Conservation (phyloP, 2,329 filamentous ascomycete species). For the Aspergillus neotritici region DNA sequence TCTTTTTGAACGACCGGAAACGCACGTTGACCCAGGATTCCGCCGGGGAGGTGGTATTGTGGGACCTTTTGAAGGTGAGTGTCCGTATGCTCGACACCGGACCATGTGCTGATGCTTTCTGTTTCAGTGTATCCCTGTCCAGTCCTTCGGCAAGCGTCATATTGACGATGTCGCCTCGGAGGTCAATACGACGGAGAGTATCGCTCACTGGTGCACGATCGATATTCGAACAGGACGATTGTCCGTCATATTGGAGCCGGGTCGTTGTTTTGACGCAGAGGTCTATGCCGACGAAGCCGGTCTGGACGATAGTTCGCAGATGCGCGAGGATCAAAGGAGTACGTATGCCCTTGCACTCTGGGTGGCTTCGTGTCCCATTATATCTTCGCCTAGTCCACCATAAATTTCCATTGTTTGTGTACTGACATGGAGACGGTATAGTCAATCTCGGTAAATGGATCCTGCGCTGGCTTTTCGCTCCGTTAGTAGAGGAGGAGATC, state of each 20-base stretch:
- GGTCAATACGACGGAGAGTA: conserved; percentile 80
- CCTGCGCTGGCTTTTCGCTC: conserved; percentile 82
- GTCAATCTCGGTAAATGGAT: conserved; percentile 98
- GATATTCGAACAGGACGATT: conserved; percentile 89
- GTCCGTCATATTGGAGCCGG: conserved; percentile 85
- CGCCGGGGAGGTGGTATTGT: conserved; percentile 87
- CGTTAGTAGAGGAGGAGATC: conserved; percentile 85
- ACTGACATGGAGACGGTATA: conserved; percentile 31
- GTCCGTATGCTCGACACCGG: conserved; percentile 41
- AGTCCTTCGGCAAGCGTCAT: conserved; percentile 90
- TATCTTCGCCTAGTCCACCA: not conserved
- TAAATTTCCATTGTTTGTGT: not conserved
- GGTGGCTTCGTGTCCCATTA: too few species aligned
- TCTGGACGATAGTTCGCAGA: conserved; percentile 67
- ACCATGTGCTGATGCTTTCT: conserved; percentile 9
- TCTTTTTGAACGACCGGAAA: conserved; percentile 82
- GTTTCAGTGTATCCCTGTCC: conserved; percentile 70
- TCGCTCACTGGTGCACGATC: conserved; percentile 93
- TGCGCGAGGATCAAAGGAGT: conserved; percentile 91
- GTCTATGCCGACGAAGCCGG: conserved; percentile 89
- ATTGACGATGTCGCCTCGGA: conserved; percentile 84
- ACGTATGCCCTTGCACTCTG: conserved; percentile 31
- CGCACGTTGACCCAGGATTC: conserved; percentile 89
- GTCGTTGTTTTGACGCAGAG: conserved; percentile 95
- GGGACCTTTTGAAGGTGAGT: conserved; percentile 80